Evolutionary conservation across 2,329 filamentous ascomycete species (phyloP).

Genomic region (Acrocalymma vagum): DNA sequence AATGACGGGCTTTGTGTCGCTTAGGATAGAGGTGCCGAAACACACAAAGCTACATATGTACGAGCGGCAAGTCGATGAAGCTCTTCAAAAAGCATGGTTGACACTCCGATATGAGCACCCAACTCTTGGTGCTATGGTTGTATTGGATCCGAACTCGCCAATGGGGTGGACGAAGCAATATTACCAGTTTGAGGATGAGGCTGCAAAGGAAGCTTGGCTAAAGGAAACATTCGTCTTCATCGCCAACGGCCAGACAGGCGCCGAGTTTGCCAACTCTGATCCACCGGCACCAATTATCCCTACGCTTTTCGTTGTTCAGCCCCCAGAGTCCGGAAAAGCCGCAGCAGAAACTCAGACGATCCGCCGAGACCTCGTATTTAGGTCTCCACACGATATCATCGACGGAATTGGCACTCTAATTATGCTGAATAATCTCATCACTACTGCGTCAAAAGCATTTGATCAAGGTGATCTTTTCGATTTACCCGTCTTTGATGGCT

Average conservation of each 20-base stretch:
- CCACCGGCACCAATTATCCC: constrained; percentile 42
- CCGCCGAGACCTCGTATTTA: constrained; percentile 45
- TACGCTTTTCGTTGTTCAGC: constrained; percentile 44
- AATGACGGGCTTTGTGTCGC: constrained; percentile 51
- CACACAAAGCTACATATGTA: constrained; percentile 9
- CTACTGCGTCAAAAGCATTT: constrained; percentile 30
- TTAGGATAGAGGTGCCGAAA: constrained; percentile 18
- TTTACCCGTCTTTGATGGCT: constrained; percentile 23
- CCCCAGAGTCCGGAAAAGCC: constrained; percentile 5
- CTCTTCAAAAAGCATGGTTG: constrained; percentile 46
- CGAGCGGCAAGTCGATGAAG: constrained; percentile 31
- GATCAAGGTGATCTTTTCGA: constrained; percentile 9
- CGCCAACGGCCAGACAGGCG: constrained; percentile 28
- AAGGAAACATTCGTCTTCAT: constrained; percentile 39
- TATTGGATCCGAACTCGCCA: too few species aligned
- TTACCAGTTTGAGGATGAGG: too few species aligned
- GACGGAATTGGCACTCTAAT: constrained; percentile 51
- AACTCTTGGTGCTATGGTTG: constrained; percentile 40
- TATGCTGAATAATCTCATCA: constrained; percentile 42
- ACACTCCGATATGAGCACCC: constrained; percentile 44
- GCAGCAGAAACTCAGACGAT: constrained; percentile 2
- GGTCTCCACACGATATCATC: constrained; percentile 51
- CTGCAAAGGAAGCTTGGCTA: constrained; percentile 32
- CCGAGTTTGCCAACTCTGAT: constrained; percentile 47
- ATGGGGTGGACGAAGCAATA: too few species aligned